Evolutionary conservation across 805 yeast genomes (phyloP).

Genomic region (Suhomyces xylopsoci): DNA sequence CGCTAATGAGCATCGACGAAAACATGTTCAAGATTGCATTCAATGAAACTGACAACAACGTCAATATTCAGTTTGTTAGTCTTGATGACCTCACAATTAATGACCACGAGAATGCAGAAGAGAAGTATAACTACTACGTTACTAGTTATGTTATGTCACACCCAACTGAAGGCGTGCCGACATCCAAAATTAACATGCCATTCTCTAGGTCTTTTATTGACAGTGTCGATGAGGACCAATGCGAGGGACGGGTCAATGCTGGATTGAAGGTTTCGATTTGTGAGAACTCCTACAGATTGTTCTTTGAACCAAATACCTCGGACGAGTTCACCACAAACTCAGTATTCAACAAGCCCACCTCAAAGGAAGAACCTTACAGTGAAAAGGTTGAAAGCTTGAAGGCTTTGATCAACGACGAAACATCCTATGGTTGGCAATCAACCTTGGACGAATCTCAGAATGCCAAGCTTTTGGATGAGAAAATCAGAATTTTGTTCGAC

Average conservation of each 20-base stretch:
- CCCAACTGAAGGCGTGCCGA: conserved; percentile 94
- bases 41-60: conserved; percentile 49
- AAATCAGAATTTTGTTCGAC: conserved; percentile 31
- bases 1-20: conserved; percentile 76
- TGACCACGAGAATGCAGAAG: conserved; percentile 68
- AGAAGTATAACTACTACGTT: conserved; percentile 87
- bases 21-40: conserved; percentile 87
- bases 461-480: conserved; percentile 26
- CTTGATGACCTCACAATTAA: conserved; percentile 81
- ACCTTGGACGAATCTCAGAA: conserved; percentile 41
- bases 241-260: conserved; percentile 65
- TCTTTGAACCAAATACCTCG: conserved; percentile 73
- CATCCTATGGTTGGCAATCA: conserved; percentile 50
- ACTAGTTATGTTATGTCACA: conserved; percentile 92
- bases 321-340: conserved; percentile 74
- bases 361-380: conserved; percentile 19
- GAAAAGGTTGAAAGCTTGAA: conserved; percentile 34
- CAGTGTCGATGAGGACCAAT: conserved; percentile 51
- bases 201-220: conserved; percentile 62
- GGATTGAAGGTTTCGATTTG: conserved; percentile 76
- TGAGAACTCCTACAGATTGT: conserved; percentile 71
- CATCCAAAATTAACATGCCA: conserved; percentile 74
- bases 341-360: conserved; percentile 40
- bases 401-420: conserved; percentile 47
- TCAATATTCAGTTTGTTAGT: conserved; percentile 78